Evolutionary conservation across 805 yeast genomes (phyloP).

Genomic region (Saccharomycopsis vini): DNA sequence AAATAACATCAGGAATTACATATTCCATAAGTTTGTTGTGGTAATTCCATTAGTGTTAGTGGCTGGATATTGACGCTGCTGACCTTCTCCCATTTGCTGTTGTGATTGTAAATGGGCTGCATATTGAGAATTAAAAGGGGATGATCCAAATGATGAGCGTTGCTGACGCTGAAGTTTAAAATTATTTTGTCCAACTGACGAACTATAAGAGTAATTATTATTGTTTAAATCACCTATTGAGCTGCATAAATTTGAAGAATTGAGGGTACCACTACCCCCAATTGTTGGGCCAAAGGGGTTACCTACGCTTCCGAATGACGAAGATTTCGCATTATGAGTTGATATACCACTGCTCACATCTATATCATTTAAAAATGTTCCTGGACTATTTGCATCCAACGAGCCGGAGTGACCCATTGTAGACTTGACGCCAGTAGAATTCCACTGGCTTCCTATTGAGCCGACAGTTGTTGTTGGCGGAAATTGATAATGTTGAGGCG

Average conservation of each 20-base stretch:
- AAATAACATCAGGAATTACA: neutral
- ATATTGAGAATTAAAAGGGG: neutral
- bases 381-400: too few relatives aligned
- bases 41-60: neutral
- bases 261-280: too few relatives aligned
- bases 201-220: neutral
- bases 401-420: too few relatives aligned
- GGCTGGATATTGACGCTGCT: conserved; percentile 1
- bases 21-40: conserved; percentile 3
- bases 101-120: conserved; percentile 9
- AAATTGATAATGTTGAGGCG: neutral
- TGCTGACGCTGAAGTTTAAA: neutral
- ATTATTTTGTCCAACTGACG: neutral
- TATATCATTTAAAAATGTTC: too few relatives aligned
- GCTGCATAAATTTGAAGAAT: too few relatives aligned
- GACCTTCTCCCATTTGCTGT: conserved; percentile 4
- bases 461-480: neutral
- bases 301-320: too few relatives aligned
- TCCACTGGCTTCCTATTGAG: too few relatives aligned
- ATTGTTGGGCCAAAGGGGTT: too few relatives aligned
- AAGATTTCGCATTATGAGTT: too few relatives aligned
- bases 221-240: neutral
- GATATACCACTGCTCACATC: too few relatives aligned
- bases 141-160: neutral
- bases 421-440: neutral